phyloP scores from a whole-genome alignment of 106 monocot genomes.

The Allium sativum region DNA sequence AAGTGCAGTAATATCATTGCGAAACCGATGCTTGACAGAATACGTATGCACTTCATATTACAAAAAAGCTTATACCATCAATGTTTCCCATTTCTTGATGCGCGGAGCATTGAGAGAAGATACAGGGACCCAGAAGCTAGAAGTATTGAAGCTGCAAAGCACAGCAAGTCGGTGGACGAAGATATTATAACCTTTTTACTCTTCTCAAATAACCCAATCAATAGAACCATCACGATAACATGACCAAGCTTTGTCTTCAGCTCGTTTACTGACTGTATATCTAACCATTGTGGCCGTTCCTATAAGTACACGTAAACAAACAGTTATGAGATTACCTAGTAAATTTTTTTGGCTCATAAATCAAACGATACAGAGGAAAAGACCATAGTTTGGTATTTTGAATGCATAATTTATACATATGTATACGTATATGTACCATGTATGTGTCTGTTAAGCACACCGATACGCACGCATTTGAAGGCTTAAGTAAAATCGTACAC shows the following conservation, averaged over 20 bases:
- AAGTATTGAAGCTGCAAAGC: slow-evolving; percentile 75
- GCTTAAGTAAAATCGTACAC: too few species aligned
- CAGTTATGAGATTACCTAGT: too few species aligned
- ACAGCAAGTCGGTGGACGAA: slow-evolving; percentile 50
- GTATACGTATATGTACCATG: too few species aligned
- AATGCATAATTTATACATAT: too few species aligned
- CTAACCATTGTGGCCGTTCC: slow-evolving; percentile 85
- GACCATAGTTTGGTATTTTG: too few species aligned
- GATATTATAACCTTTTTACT: slow-evolving; percentile 60
- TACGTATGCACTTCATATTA: not conserved
- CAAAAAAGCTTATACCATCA: slow-evolving; percentile 1
- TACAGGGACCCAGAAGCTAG: slow-evolving; percentile 69
- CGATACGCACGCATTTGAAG: too few species aligned
- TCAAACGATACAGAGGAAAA: too few species aligned
- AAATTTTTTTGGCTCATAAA: too few species aligned
- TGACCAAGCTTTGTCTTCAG: slow-evolving; percentile 96
- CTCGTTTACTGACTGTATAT: slow-evolving; percentile 77
- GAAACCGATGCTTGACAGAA: not conserved
- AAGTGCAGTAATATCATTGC: not conserved
- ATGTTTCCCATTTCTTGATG: slow-evolving; percentile 16
- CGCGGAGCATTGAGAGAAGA: slow-evolving; percentile 68
- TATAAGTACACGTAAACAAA: too few species aligned
- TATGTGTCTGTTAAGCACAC: too few species aligned
- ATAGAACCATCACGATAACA: slow-evolving; percentile 77
- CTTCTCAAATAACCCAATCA: slow-evolving; percentile 91